phyloP scores from a whole-genome alignment of 495 filamentous ascomycete genomes.

The Neurospora sp. region DNA sequence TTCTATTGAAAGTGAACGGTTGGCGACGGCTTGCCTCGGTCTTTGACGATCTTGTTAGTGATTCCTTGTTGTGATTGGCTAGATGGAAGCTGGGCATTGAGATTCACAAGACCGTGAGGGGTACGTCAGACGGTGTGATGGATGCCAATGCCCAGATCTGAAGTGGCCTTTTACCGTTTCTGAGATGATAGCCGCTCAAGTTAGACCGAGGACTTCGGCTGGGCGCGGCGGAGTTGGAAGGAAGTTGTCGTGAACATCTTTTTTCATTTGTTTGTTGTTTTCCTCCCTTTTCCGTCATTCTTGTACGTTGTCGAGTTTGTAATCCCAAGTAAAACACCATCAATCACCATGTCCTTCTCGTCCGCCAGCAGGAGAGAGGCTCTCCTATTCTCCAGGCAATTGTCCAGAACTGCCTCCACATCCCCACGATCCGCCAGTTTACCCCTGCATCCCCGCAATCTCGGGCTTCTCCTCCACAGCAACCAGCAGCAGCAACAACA shows the following conservation, averaged over 20 bases:
- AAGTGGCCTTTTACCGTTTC: background rate
- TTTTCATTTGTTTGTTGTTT: background rate
- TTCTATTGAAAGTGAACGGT: background rate
- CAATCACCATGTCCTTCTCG: constrained; percentile 21
- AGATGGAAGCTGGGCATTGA: background rate
- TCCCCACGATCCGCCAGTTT: background rate
- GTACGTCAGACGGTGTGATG: background rate
- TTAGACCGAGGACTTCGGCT: background rate
- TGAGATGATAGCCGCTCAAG: background rate
- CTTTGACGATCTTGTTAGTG: background rate
- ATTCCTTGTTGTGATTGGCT: background rate
- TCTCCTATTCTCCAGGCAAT: constrained; percentile 29
- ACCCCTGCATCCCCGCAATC: constrained; percentile 1
- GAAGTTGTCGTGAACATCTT: background rate
- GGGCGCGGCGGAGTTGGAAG: background rate
- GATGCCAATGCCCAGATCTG: background rate
- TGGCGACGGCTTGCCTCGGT: background rate
- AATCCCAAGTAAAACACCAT: background rate
- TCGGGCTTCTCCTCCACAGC: constrained; percentile 8
- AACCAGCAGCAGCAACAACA: constrained; percentile 10
- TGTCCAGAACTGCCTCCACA: constrained; percentile 9
- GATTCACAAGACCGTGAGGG: background rate
- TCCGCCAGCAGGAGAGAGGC: constrained; percentile 23
- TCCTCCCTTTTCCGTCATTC: background rate
- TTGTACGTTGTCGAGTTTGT: background rate